Base-by-base conservation (phyloP, 1,284 basidiomycete genomes). In the Fomes fomentarius region DNA sequence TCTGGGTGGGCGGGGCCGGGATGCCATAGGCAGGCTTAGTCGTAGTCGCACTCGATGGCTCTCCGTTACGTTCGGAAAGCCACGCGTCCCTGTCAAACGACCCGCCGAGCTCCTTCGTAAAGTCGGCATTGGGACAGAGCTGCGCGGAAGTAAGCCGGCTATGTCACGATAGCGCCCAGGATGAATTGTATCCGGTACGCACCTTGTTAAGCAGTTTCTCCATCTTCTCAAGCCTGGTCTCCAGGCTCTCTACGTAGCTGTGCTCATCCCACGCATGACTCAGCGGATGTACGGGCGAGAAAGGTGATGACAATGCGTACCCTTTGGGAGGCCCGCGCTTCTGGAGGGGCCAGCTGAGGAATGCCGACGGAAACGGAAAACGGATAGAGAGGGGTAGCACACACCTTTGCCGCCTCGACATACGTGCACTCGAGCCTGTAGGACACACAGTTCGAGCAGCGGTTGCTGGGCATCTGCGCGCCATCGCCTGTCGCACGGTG, bases 281-380 rank as follows among this genome's bases (percentile, higher is more conserved):
- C 42, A 50, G 46, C 22, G 21, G n/a, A 5, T 26, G 41, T 25
- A 41, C 26, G 22, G 21, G 37, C 9, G 25, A 15, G 39, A 21
- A 38, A 38, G 21, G 38, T 11, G 11, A 25, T 35, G 19, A 72
- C 81, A n/a, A n/a, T n/a, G n/a, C n/a, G 56, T 66, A 94, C 82
- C 91, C 91, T 74, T 94, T 92, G 1, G 92, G 89, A 25, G 91
- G 89, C 2, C 91, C 91, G 34, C 92, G 84, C 76, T 92, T 89
- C 83, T 93, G n/a, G n/a, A 26, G 38, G 35, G 28, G 31, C 28
- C 34, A 26, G 35, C 26, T 52, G 35, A 56, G 53, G 30, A 50
- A 34, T 15, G 46, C 28, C 21, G 38, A 30, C 28, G 28, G 28
- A 30, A 28, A 39, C 33, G 26, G 15, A 24, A 19, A 30, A 31